Conservation (phyloP, 768 basidiomycete species). For the Hortiboletus flavorubellus region DNA sequence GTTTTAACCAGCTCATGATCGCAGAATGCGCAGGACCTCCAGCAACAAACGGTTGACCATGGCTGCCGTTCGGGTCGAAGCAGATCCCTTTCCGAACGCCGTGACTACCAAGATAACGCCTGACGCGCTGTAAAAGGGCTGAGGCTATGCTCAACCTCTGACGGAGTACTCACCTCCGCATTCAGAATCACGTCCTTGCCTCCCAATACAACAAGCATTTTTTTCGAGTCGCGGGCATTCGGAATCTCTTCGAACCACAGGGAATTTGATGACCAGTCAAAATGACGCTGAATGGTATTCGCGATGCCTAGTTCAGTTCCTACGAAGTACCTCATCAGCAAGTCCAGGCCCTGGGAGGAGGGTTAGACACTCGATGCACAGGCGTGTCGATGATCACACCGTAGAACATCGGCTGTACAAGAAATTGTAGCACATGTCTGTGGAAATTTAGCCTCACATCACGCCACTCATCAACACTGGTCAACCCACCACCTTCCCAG, state of each 20-base stretch:
- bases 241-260: conserved; percentile 92
- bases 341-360: conserved; percentile 59
- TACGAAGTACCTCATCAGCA: conserved; percentile 86
- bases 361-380: conserved; percentile 1
- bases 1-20: conserved; percentile 62
- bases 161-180: conserved; percentile 47
- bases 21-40: conserved; percentile 50
- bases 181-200: conserved; percentile 79
- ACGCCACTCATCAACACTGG: neutral
- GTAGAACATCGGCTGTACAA: conserved; percentile 68
- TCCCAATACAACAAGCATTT: conserved; percentile 75
- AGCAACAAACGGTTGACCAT: conserved; percentile 58
- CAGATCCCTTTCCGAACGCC: conserved; percentile 64
- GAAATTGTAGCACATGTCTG: conserved; percentile 91
- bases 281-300: conserved; percentile 78
- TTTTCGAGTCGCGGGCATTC: conserved; percentile 62
- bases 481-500: conserved; percentile 83
- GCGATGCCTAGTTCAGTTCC: conserved; percentile 85
- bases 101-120: conserved; percentile 71
- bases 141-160: neutral
- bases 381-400: conserved; percentile 35
- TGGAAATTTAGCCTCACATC: neutral
- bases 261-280: conserved; percentile 84
- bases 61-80: conserved; percentile 59
- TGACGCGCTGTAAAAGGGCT: conserved; percentile 51